Conservation (phyloP, 257 asterid genomes). For the Plantago major region DNA sequence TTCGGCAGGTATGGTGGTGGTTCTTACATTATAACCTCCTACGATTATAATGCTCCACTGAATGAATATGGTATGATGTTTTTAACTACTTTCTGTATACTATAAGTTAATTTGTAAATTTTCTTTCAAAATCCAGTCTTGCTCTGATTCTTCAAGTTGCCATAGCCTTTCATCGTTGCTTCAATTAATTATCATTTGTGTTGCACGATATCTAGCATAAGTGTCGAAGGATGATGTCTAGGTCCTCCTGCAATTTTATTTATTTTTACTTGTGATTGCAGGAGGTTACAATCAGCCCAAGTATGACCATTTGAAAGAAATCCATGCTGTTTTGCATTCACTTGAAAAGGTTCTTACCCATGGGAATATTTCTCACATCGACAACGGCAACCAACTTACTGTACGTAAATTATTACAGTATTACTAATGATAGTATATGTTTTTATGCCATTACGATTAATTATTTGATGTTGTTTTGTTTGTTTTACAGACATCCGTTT, state of each 20-base stretch:
- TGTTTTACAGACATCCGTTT: conserved; percentile 29
- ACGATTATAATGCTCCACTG: conserved; percentile 47
- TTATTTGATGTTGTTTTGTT: background rate
- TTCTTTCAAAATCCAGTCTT: no score
- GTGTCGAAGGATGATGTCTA: no score
- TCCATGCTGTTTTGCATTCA: conserved; percentile 28
- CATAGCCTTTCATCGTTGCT: no score
- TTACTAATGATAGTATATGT: no score
- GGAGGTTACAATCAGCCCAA: conserved; percentile 43
- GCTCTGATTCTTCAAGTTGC: no score
- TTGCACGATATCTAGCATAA: no score
- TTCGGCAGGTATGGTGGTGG: conserved; percentile 41
- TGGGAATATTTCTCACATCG: conserved; percentile 26
- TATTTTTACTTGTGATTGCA: no score
- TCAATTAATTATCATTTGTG: no score
- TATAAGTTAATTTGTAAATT: no score
- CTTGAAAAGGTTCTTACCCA: conserved; percentile 33
- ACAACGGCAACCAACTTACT: conserved; percentile 21
- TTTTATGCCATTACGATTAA: no score
- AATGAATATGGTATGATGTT: conserved; percentile 41
- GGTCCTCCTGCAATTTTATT: no score
- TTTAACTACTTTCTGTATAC: no score
- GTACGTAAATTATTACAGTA: conserved; percentile 15
- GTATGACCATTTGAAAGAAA: conserved; percentile 38
- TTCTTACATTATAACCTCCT: conserved; percentile 35